These are phyloP conservation scores for Monosporascus sp. DNA, from an alignment of 2,329 filamentous ascomycete species.

Conservation along the genomic window DNA sequence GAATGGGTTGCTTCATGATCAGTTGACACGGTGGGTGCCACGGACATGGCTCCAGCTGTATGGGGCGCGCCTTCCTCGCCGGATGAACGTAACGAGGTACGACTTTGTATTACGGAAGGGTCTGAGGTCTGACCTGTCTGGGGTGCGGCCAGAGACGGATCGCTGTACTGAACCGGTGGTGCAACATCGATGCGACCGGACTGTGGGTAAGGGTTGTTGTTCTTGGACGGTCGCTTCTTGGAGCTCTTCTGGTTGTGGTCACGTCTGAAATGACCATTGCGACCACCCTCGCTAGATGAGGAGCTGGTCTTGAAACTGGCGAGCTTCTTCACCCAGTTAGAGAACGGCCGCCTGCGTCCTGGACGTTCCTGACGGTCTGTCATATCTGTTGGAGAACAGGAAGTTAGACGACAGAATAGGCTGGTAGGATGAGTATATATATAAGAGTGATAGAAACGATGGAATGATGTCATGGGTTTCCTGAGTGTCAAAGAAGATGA, in stretches of 20 bases:
- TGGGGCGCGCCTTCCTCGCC: constrained; percentile 52
- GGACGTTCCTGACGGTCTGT: constrained; percentile 59
- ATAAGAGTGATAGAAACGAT: no score
- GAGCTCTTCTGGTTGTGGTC: constrained; percentile 32
- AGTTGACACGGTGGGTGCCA: constrained; percentile 76
- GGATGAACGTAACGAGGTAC: constrained; percentile 57
- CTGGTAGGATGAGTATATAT: background rate
- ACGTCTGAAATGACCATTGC: constrained; percentile 35
- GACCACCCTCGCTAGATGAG: constrained; percentile 49
- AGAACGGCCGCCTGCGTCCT: constrained; percentile 77
- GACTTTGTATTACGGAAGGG: constrained; percentile 51
- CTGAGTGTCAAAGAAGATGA: background rate
- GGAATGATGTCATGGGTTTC: background rate
- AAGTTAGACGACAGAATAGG: background rate
- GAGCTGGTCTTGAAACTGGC: constrained; percentile 73
- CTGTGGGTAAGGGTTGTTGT: constrained; percentile 89
- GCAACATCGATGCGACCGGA: constrained; percentile 55
- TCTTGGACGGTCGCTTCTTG: constrained; percentile 59
- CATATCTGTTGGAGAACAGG: constrained; percentile 20
- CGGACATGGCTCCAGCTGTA: constrained; percentile 64
- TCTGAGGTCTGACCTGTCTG: constrained; percentile 45
- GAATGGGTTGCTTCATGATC: constrained; percentile 73
- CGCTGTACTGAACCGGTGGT: constrained; percentile 36
- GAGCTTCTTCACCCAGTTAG: constrained; percentile 90
- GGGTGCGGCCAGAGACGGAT: constrained; percentile 51